These are phyloP conservation scores for Auricularia auricula-judae DNA, from an alignment of 768 basidiomycete species.

Conservation along the genomic window DNA sequence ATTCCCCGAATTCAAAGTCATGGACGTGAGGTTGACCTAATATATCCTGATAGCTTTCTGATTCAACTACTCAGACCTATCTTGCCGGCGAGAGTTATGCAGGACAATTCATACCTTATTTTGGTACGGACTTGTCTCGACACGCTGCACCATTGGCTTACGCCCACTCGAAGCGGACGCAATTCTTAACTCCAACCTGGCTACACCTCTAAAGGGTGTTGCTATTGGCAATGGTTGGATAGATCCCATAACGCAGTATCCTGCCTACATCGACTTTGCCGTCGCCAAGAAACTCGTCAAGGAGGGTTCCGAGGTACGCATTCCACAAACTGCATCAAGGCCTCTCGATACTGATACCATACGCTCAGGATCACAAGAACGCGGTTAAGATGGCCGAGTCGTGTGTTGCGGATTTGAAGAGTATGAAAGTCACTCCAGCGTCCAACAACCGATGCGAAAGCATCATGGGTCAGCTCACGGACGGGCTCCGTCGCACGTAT, in stretches of 20 bases:
- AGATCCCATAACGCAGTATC: conserved; percentile 79
- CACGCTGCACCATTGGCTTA: neutral
- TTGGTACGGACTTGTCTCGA: conserved; percentile 38
- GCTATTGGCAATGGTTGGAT: conserved; percentile 99
- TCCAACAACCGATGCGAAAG: conserved; percentile 46
- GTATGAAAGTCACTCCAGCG: conserved; percentile 26
- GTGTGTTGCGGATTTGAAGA: conserved; percentile 41
- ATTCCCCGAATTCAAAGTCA: conserved; percentile 75
- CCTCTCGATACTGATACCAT: neutral
- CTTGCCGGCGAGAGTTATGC: conserved; percentile 94
- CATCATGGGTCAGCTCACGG: conserved; percentile 38
- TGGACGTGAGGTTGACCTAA: conserved; percentile 55
- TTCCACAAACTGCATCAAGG: neutral
- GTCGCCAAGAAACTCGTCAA: conserved; percentile 71
- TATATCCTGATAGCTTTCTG: conserved; percentile 2
- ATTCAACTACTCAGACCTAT: conserved; percentile 58
- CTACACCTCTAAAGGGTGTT: conserved; percentile 57
- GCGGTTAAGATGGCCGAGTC: conserved; percentile 45
- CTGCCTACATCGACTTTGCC: conserved; percentile 79
- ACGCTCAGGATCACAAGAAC: conserved; percentile 44
- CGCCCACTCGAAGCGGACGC: conserved; percentile 48
- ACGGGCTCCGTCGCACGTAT: conserved; percentile 12
- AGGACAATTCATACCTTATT: conserved; percentile 96
- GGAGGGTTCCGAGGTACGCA: conserved; percentile 51
- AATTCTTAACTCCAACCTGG: conserved; percentile 49